Evolutionary conservation across 495 filamentous ascomycete species (phyloP), one percentile per base, ranked within the genome.

Genomic region (Margaritispora aquatica): DNA sequence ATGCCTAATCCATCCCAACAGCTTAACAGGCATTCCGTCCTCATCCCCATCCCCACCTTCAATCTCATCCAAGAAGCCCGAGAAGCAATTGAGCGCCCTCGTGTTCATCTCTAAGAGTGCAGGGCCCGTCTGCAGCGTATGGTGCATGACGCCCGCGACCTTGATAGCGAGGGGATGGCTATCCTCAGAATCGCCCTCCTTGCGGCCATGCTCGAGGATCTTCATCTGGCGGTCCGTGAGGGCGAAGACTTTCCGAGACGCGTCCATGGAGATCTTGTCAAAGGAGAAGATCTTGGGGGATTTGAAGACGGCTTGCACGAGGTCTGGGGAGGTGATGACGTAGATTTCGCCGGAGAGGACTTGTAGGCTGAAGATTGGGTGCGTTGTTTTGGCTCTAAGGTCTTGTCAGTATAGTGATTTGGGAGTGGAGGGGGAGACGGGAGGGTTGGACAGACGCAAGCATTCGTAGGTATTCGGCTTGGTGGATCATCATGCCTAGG

Each of bases 1-100:
- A 5, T 62, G 57, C 19, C 67, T 58, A 20, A 74, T 54, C 72
- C 71, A 75, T 20, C 49, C 29, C 41, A 64, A 70, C 19, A 74
- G 19, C 13, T 66, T 48, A n/a, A 68, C n/a, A 1, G 20, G 24
- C n/a, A 58, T n/a, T 47, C 54, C 20, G 7, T 57, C 48, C 8
- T n/a, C n/a, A n/a, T 20, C 38, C 22, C 49, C 57, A 3, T 44
- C 15, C 17, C 38, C 38, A 23, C 26, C 21, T 38, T 17, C 44
- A 26, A 66, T 56, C 23, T 29, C 46, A 17, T 68, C 51, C 1
- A 69, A 47, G 13, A 51, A 67, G 4, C 34, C 24, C 9, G 47
- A 44, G 46, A 69, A 51, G 10, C 57, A 55, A 31, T 58, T 49
- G 5, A 70, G 52, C 20, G 64, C 58, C 10, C 46, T 53, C 29